Evolutionary conservation across 352 stramenopile species (phyloP).

Genomic region (Phytophthora meadii): DNA sequence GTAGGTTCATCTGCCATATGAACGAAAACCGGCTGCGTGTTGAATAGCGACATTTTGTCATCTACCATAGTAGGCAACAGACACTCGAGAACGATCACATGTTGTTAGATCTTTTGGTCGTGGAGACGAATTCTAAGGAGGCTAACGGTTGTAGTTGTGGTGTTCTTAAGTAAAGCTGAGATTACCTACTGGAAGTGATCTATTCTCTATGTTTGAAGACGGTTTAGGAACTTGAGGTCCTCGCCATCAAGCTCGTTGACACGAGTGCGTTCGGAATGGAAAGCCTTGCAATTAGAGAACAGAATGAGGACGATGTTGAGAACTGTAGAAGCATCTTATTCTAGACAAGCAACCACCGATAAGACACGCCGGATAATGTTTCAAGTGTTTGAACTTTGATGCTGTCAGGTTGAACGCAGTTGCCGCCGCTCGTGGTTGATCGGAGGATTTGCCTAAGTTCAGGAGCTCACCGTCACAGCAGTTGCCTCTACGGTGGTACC

Average conservation of each 20-base stretch:
- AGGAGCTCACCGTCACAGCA: no score
- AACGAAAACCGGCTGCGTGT: conserved; percentile 12
- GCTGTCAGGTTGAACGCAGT: conserved; percentile 12
- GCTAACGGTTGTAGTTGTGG: background rate
- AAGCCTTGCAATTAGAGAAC: conserved; percentile 19
- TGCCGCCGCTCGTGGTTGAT: background rate
- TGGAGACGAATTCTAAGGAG: conserved; percentile 14
- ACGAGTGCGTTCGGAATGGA: conserved; percentile 36
- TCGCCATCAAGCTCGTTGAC: conserved; percentile 31
- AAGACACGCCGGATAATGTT: conserved; percentile 18
- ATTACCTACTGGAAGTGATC: background rate
- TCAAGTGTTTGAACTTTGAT: conserved; percentile 1
- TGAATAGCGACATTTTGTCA: conserved; percentile 17
- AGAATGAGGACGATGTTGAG: background rate
- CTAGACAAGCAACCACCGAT: conserved; percentile 20
- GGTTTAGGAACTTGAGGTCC: background rate
- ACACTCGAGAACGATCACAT: conserved; percentile 1
- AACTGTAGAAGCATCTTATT: conserved; percentile 21
- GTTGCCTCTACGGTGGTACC: no score
- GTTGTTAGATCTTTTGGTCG: background rate
- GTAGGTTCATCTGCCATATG: conserved; percentile 10
- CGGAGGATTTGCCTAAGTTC: conserved; percentile 6
- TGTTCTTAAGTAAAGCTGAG: background rate
- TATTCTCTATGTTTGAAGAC: no score
- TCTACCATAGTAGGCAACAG: conserved; percentile 14